Conservation (phyloP, 257 asterid genomes). For the Jacaranda mimosifolia region DNA sequence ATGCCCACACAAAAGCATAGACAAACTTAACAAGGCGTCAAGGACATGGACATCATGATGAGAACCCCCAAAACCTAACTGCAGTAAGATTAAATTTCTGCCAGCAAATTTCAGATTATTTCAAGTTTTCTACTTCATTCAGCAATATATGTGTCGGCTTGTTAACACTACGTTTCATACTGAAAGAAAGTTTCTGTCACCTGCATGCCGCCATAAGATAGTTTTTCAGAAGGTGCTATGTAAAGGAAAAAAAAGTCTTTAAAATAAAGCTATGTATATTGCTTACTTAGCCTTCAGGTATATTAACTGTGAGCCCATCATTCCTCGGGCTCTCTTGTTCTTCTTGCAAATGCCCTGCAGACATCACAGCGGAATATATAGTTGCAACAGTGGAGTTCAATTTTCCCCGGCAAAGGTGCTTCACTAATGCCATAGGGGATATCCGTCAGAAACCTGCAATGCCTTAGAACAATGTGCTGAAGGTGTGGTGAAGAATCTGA, state of each 20-base stretch:
- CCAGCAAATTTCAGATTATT: background rate
- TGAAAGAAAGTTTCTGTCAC: too few relatives aligned
- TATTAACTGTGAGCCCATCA: conserved; percentile 25
- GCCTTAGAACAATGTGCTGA: too few relatives aligned
- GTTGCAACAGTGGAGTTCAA: conserved; percentile 35
- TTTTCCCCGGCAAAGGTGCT: conserved; percentile 15
- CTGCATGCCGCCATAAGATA: too few relatives aligned
- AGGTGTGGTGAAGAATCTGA: too few relatives aligned
- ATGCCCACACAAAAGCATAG: too few relatives aligned
- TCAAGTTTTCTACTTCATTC: background rate
- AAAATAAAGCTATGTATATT: conserved; percentile 1
- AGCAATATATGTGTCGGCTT: too few relatives aligned
- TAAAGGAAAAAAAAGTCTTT: background rate
- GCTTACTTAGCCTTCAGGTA: conserved; percentile 10
- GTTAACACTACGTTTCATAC: too few relatives aligned
- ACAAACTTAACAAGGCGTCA: background rate
- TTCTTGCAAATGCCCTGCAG: conserved; percentile 15
- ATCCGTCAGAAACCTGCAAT: too few relatives aligned
- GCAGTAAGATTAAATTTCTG: background rate
- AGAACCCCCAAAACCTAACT: background rate
- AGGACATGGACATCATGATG: background rate
- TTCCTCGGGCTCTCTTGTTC: background rate
- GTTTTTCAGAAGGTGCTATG: too few relatives aligned
- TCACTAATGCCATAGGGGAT: background rate
- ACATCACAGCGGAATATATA: conserved; percentile 26